phyloP scores from a whole-genome alignment of 306 rosid species.

The Corylus avellana region DNA sequence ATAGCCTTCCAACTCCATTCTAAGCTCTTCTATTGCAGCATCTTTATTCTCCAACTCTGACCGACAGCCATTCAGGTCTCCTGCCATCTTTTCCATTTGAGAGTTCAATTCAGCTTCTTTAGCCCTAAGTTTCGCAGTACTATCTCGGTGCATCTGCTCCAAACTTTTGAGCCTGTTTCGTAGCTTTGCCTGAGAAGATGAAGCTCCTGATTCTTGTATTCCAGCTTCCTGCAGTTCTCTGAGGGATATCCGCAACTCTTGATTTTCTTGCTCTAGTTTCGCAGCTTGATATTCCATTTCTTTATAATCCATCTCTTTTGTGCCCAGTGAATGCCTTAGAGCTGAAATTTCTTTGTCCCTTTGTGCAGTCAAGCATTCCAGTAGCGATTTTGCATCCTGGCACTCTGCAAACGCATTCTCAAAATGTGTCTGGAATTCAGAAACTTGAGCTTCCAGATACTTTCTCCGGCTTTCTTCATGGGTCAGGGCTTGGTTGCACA shows the following conservation, averaged over 20 bases:
- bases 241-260: slow-evolving; percentile 47
- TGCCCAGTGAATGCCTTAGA: slow-evolving; percentile 52
- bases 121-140: slow-evolving; percentile 44
- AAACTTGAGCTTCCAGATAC: slow-evolving; percentile 61
- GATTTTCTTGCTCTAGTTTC: slow-evolving; percentile 70
- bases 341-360: slow-evolving; percentile 61
- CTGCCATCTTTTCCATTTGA: slow-evolving; percentile 37
- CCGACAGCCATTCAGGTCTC: slow-evolving; percentile 40
- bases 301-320: slow-evolving; percentile 55
- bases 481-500: slow-evolving; percentile 70
- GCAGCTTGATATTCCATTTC: slow-evolving; percentile 54
- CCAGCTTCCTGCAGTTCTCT: slow-evolving; percentile 79
- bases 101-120: slow-evolving; percentile 63
- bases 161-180: slow-evolving; percentile 55
- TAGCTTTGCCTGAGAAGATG: slow-evolving; percentile 63
- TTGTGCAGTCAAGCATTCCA: slow-evolving; percentile 45
- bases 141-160: slow-evolving; percentile 59
- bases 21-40: slow-evolving; percentile 42
- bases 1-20: slow-evolving; percentile 54
- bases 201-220: slow-evolving; percentile 68
- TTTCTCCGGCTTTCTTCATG: slow-evolving; percentile 73
- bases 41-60: slow-evolving; percentile 50
- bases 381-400: slow-evolving; percentile 42
- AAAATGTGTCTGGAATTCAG: slow-evolving; percentile 43
- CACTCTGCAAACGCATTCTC: slow-evolving; percentile 40